Conservation (phyloP, 306 rosid genomes). For the Acacia crassicarpa region DNA sequence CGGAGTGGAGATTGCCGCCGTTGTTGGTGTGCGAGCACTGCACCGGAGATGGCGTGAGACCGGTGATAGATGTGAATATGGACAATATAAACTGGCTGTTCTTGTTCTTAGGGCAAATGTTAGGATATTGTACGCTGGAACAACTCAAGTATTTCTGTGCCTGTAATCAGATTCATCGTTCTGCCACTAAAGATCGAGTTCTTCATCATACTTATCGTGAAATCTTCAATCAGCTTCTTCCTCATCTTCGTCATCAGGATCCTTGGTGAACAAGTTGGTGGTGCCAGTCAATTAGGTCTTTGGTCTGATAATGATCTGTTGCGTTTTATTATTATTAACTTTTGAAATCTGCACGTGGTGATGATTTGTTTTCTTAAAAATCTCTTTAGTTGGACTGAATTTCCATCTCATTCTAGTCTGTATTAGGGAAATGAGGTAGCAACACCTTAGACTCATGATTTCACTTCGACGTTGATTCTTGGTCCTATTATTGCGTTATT, state of each 20-base stretch:
- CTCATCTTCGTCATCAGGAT: neutral
- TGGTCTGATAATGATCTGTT: neutral
- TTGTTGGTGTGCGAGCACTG: constrained; percentile 41
- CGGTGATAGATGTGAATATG: constrained; percentile 29
- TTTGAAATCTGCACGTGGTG: neutral
- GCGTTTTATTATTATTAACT: neutral
- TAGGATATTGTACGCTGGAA: constrained; percentile 49
- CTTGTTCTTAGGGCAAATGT: constrained; percentile 50
- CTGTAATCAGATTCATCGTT: constrained; percentile 48
- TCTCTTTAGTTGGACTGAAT: too few species aligned
- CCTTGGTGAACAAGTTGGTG: neutral
- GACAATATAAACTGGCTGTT: constrained; percentile 63
- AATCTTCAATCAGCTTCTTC: constrained; percentile 48
- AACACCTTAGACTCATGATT: too few species aligned
- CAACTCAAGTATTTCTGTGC: constrained; percentile 60
- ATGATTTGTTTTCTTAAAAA: neutral
- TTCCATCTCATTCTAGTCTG: too few species aligned
- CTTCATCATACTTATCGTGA: constrained; percentile 45
- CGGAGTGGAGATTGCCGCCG: constrained; percentile 39
- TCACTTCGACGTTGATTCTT: too few species aligned
- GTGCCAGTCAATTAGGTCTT: neutral
- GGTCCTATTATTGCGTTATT: too few species aligned
- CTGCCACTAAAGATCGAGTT: constrained; percentile 63
- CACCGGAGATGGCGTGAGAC: constrained; percentile 35
- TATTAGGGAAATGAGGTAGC: too few species aligned